Percentiles rank a stretch among this genome's conserved stretches.
Evolutionary conservation across 2,329 filamentous ascomycete species (phyloP).

Genomic region (Xylaria hypoxylon): DNA sequence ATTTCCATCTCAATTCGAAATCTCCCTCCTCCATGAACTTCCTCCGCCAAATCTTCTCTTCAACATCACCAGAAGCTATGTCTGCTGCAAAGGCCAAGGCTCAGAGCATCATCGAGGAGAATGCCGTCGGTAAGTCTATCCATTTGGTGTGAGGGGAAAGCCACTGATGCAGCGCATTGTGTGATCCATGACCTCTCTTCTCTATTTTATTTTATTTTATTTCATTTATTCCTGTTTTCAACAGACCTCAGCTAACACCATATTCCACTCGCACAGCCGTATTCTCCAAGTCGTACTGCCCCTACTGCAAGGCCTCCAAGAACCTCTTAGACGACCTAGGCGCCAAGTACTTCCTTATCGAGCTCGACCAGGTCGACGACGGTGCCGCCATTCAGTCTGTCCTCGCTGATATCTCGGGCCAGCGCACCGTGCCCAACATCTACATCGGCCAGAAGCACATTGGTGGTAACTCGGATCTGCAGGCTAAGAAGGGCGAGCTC

Average conservation of each 20-base stretch:
- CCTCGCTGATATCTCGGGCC: constrained; percentile 81
- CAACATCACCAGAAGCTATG: constrained; percentile 74
- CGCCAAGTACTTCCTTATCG: constrained; percentile 79
- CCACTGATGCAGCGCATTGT: not conserved
- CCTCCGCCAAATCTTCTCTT: constrained; percentile 77
- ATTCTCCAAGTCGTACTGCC: constrained; percentile 98
- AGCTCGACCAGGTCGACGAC: constrained; percentile 88
- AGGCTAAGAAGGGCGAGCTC: constrained; percentile 74
- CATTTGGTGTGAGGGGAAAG: not conserved
- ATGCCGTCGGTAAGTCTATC: constrained; percentile 76
- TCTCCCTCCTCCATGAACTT: constrained; percentile 54
- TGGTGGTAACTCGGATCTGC: constrained; percentile 92
- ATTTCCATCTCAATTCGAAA: constrained; percentile 10
- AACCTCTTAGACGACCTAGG: constrained; percentile 73
- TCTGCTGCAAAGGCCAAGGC: constrained; percentile 85
- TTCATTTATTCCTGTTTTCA: not conserved
- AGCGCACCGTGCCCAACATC: constrained; percentile 94
- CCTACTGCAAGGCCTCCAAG: constrained; percentile 89
- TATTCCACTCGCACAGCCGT: constrained; percentile 68
- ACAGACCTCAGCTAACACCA: constrained; percentile 31
- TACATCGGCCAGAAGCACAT: constrained; percentile 93
- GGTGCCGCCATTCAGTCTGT: constrained; percentile 85
- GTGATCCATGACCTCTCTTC: not conserved
- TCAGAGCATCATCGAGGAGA: constrained; percentile 87
- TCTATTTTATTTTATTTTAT: not conserved